Conservation (phyloP, 495 filamentous ascomycete species). For the Chaetomium cochliodes region DNA sequence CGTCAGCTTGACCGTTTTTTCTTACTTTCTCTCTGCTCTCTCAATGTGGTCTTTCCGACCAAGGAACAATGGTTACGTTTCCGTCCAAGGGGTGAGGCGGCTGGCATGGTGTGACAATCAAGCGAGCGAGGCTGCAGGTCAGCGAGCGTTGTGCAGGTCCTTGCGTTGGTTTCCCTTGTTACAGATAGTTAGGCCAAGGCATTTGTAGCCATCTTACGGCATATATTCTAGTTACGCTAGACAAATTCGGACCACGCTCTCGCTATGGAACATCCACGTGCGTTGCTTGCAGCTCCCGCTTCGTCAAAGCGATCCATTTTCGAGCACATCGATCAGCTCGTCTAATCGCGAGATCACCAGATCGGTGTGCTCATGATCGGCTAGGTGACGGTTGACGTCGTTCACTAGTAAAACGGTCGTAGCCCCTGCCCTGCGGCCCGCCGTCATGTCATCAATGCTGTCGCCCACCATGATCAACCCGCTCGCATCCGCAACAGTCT, state of each 20-base stretch:
- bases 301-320: slow-evolving; percentile 60
- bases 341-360: slow-evolving; percentile 63
- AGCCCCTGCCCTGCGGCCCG: slow-evolving; percentile 78
- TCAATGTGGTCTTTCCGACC: background rate
- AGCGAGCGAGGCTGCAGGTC: slow-evolving; percentile 17
- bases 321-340: slow-evolving; percentile 68
- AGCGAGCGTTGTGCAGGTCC: slow-evolving; percentile 1
- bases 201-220: background rate
- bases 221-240: slow-evolving; percentile 9
- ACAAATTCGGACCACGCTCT: slow-evolving; percentile 6
- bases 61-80: background rate
- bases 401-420: slow-evolving; percentile 87
- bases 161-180: background rate
- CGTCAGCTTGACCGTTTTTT: slow-evolving; percentile 31
- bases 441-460: slow-evolving; percentile 90
- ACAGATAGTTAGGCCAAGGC: background rate
- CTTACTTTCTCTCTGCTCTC: background rate
- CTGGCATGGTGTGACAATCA: background rate
- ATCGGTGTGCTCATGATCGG: slow-evolving; percentile 76
- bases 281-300: background rate
- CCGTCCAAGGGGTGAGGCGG: background rate
- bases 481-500: slow-evolving; percentile 48
- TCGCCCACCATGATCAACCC: slow-evolving; percentile 70
- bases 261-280: background rate
- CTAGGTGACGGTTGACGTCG: slow-evolving; percentile 71